phyloP scores from a whole-genome alignment of 768 basidiomycete genomes.

The Phanerochaete carnosa region DNA sequence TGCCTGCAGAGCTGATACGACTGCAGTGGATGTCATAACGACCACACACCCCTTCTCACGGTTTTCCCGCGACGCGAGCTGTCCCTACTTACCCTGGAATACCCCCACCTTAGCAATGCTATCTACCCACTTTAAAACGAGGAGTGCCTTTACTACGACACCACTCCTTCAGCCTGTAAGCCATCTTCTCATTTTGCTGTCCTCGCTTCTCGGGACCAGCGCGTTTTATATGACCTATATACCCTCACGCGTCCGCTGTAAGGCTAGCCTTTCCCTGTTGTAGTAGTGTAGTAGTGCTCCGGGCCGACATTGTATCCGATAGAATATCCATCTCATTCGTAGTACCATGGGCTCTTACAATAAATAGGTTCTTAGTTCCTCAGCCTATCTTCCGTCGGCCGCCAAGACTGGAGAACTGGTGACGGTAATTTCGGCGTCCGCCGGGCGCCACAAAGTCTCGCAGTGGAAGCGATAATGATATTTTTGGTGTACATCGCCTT shows the following conservation, averaged over 20 bases:
- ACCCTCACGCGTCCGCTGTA: not conserved
- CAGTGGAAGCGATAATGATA: not conserved
- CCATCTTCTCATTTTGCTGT: not conserved
- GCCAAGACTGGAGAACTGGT: not conserved
- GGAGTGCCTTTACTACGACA: not conserved
- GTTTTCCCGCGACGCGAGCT: not conserved
- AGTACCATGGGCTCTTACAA: not conserved
- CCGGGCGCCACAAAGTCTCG: not conserved
- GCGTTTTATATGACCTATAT: not conserved
- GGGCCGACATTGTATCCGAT: not conserved
- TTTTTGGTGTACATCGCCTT: not conserved
- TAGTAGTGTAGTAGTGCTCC: conserved; percentile 1
- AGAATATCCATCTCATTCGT: not conserved
- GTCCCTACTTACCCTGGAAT: not conserved
- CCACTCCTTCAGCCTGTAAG: not conserved
- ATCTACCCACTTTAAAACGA: not conserved
- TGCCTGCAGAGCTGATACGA: too few species aligned
- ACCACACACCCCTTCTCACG: not conserved
- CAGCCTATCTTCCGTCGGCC: not conserved
- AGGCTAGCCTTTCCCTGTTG: not conserved
- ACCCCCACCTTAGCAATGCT: not conserved
- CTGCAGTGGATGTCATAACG: not conserved
- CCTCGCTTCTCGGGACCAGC: not conserved
- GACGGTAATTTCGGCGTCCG: not conserved
- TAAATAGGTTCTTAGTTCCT: not conserved